Evolutionary conservation across 139 green algal genomes (phyloP).

Genomic region (Edaphochlamys debaryana): DNA sequence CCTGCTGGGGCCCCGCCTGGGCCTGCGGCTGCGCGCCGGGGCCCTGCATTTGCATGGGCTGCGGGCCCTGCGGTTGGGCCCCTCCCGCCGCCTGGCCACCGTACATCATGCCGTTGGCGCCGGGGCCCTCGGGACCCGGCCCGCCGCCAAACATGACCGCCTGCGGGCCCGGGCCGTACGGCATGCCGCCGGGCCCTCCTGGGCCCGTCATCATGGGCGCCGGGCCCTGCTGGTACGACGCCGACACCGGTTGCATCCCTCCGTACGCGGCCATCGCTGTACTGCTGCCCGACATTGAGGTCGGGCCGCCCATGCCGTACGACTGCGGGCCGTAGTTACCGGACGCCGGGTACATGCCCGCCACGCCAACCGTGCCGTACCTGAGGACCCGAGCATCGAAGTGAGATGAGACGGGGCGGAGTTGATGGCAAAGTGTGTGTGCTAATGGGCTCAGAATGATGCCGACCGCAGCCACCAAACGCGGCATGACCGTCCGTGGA

Average conservation of each 20-base stretch:
- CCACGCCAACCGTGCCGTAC: slow-evolving; percentile 29
- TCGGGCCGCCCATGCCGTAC: slow-evolving; percentile 6
- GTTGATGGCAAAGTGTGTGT: too few species aligned
- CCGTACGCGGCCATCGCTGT: too few species aligned
- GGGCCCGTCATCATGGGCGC: too few species aligned
- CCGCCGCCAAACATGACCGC: neutral
- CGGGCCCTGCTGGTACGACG: too few species aligned
- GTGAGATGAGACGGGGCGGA: too few species aligned
- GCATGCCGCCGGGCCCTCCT: neutral
- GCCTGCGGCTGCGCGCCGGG: neutral
- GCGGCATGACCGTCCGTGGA: too few species aligned
- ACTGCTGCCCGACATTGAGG: neutral
- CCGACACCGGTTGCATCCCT: too few species aligned
- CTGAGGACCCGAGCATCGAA: neutral
- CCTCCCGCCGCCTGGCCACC: neutral
- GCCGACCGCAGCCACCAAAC: too few species aligned
- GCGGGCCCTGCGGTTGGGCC: neutral
- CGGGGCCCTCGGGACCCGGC: too few species aligned
- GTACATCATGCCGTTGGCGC: neutral
- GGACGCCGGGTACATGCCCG: slow-evolving; percentile 8
- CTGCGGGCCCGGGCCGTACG: neutral
- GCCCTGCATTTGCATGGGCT: neutral
- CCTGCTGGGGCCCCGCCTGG: neutral
- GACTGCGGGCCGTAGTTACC: slow-evolving; percentile 10
- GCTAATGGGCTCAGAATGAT: too few species aligned